These are phyloP conservation scores for Microsporum canis DNA, from an alignment of 2,329 filamentous ascomycete genomes.

Conservation along the genomic window DNA sequence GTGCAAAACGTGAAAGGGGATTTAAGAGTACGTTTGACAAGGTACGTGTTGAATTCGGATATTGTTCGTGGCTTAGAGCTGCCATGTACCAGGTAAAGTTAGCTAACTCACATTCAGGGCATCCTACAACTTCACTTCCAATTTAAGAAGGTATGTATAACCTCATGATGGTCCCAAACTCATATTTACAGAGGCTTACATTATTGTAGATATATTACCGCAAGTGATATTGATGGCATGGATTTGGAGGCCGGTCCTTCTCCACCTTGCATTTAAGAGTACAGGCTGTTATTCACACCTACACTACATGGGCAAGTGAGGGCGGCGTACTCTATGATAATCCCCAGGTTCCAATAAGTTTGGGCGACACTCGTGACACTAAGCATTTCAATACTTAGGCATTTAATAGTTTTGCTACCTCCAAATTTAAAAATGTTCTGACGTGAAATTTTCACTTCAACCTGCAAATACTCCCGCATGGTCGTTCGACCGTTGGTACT, in stretches of 20 bases:
- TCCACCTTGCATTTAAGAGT: too few species aligned
- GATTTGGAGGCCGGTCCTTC: background rate
- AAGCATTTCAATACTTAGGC: background rate
- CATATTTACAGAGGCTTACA: background rate
- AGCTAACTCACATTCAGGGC: conserved; percentile 45
- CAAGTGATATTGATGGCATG: conserved; percentile 27
- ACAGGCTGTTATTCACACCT: background rate
- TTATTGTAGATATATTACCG: conserved; percentile 36
- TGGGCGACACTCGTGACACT: background rate
- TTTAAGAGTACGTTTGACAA: conserved; percentile 97
- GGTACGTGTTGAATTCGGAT: conserved; percentile 42
- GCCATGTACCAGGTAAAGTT: background rate
- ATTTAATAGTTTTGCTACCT: background rate
- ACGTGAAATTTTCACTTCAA: background rate
- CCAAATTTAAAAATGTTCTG: background rate
- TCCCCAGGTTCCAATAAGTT: background rate
- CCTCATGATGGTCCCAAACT: background rate
- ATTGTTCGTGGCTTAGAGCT: background rate
- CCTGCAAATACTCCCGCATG: background rate
- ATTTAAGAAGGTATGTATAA: conserved; percentile 76
- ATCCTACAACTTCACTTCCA: conserved; percentile 96
- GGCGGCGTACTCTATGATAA: background rate
- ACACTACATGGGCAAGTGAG: background rate
- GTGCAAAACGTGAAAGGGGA: conserved; percentile 83
- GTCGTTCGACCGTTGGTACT: background rate